Evolutionary conservation across 176 grass and related monocot species (phyloP).

Genomic region (Avena sativa): DNA sequence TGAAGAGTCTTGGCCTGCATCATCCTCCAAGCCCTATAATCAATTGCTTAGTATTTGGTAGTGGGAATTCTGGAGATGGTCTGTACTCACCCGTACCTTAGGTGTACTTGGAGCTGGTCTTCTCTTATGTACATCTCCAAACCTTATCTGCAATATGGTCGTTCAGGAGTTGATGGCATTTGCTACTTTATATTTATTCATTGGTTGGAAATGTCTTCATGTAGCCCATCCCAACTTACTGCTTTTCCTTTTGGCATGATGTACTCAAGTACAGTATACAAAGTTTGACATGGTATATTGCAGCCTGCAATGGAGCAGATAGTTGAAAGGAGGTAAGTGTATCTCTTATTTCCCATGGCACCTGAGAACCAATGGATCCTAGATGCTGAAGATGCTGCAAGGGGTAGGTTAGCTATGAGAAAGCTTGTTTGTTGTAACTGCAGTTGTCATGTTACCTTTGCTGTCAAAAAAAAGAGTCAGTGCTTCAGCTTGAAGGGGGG

Average conservation of each 20-base stretch:
- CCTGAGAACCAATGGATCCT: too few relatives aligned
- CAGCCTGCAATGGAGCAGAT: constrained; percentile 1
- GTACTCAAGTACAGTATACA: constrained; percentile 1
- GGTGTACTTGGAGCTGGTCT: constrained; percentile 90
- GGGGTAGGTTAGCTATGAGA: too few relatives aligned
- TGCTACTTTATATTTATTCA: constrained; percentile 43
- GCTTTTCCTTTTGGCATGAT: constrained; percentile 60
- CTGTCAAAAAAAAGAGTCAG: too few relatives aligned
- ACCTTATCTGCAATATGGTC: background rate
- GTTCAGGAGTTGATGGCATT: constrained; percentile 5
- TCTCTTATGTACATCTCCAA: constrained; percentile 63
- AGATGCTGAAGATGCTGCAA: too few relatives aligned
- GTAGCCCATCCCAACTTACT: constrained; percentile 28
- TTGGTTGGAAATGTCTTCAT: constrained; percentile 27
- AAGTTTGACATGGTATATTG: background rate
- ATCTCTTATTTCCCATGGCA: too few relatives aligned
- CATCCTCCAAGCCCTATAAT: constrained; percentile 66
- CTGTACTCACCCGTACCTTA: constrained; percentile 90
- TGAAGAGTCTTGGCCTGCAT: constrained; percentile 50
- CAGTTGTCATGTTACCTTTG: too few relatives aligned
- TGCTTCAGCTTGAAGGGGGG: too few relatives aligned
- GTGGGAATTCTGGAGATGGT: constrained; percentile 53
- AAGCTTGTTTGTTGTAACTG: too few relatives aligned
- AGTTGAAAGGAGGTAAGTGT: too few relatives aligned
- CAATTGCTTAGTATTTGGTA: constrained; percentile 61